Base-by-base conservation (phyloP, 192 early-diverging fungal genomes). In the Anaeromyces robustus region DNA sequence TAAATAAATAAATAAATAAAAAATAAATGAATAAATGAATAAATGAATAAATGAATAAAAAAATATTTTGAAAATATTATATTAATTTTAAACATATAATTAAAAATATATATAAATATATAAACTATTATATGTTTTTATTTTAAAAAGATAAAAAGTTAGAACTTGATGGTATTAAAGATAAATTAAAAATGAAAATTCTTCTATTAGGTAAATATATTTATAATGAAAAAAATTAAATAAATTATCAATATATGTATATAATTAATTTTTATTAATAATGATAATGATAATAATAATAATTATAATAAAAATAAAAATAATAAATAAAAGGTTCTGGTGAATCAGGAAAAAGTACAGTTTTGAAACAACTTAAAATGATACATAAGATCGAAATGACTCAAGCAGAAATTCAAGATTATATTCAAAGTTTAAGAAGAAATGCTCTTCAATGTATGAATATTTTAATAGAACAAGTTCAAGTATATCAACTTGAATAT, bases 331-430 rank as follows among this genome's bases (percentile, higher is more conserved):
- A 77, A 80, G 32, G 29, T 29, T 34, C 79, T 30, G 32, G 32
- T n/a, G 79, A 80, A 32, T 80, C 79, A 30, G 79, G 79, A 30
- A 80, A 80, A 11, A 77, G 43, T 43, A 80, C 79, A 30, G 79
- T 80, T 12, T 32, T 80, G 12, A 80, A 80, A 22, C 79, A 80
- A 80, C 43, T 80, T 30, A 80, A 80, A 9, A 43, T 80, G 30
- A 80, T 80, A 30, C 29, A 80, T 77, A 80, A 80, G 14, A 80
- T 80, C 26, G 29, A 28, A 19, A 80, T 80, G 79, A 80, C 79
- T 29, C 30, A 43, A 77, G 30, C 43, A 30, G 79, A 80, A 77
- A 80, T 80, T 37, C 37, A 32, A 12, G 79, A 80, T 77, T 77
- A 77, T 80, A 37, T 77, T 17, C 29, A 32, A 30, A 34, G 30